Percentiles rank a stretch among this genome's conserved stretches.
These are phyloP conservation scores for Dactylorhiza incarnata DNA, from an alignment of 106 monocot species.

Conservation along the genomic window DNA sequence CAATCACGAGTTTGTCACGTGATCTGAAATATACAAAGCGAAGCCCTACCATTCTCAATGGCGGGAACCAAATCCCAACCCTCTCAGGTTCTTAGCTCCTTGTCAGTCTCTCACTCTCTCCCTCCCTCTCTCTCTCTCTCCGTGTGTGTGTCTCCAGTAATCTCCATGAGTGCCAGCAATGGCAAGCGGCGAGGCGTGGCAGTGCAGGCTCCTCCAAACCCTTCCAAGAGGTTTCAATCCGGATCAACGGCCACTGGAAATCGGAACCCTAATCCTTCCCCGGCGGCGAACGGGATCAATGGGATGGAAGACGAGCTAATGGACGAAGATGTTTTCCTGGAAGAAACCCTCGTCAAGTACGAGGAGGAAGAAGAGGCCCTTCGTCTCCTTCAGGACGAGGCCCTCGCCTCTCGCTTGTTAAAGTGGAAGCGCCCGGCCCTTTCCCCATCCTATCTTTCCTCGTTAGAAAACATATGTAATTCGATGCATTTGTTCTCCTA, in stretches of 20 bases:
- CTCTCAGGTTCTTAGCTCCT: no score
- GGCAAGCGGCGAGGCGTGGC: conserved; percentile 36
- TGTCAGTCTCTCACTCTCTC: not conserved
- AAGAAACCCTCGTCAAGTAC: conserved; percentile 58
- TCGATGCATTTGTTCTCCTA: not conserved
- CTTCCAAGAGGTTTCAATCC: conserved; percentile 53
- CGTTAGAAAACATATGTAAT: conserved; percentile 54
- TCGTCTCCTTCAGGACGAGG: conserved; percentile 59
- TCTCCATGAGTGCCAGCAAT: conserved; percentile 36
- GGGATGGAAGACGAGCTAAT: conserved; percentile 84
- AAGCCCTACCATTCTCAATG: conserved; percentile 4
- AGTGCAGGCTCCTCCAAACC: conserved; percentile 12
- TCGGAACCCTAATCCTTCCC: conserved; percentile 12
- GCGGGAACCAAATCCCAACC: conserved; percentile 20
- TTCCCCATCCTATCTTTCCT: conserved; percentile 31
- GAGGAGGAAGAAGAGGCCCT: conserved; percentile 79
- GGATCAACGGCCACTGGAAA: not conserved
- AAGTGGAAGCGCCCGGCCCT: conserved; percentile 83
- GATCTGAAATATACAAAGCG: not conserved
- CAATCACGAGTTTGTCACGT: conserved; percentile 6
- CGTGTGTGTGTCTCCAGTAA: no score
- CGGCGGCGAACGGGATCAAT: not conserved
- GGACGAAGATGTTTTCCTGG: conserved; percentile 95
- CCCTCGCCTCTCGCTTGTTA: conserved; percentile 57
- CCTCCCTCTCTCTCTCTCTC: not conserved